Base-by-base conservation (phyloP, 345 rosid species). In the Eucalyptus regnans region DNA sequence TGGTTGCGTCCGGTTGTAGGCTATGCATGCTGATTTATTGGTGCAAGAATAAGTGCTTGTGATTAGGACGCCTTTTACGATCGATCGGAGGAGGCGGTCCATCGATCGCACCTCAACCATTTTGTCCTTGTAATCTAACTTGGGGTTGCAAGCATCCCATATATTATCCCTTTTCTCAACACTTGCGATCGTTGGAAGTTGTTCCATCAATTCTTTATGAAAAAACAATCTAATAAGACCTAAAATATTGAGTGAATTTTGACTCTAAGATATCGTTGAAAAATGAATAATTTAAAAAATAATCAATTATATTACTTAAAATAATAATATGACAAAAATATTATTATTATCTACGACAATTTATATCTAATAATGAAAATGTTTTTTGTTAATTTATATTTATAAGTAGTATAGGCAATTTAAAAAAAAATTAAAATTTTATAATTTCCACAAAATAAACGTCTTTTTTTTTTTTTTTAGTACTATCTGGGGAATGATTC, bases 1-100 rank as follows among this genome's bases (percentile, higher is more conserved):
- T 2, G 12, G 27, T 2, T 22, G 8, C 1, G 2, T 56, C 5
- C 0, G 0, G 3, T 8, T 9, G 5, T 22, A 56, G 60, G 6
- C 1, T 23, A 9, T 22, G 12, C 6, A 1, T 4, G 10, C 2
- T 56, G 62, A 56, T 56, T 49, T 23, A 22, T 23, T 2, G 12
- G 50, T 49, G 50, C 14, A 12, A 49, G 50, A 49, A 49, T 49
- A 49, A 49, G 14, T 10, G 50, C 12, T 49, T 5, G 6, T 23
- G 6, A 23, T 56, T 1, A 25, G 0, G 6, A 56, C 13, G 9
- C 1, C 29, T 9, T 56, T 56, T 9, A 22, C 0, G 1, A 1
- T 56, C 0, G 3, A 23, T 23, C 0, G 0, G 8, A 52, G 25
- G 58, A 52, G 2, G 25, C 29, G 1, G 3, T 4, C 12, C 27